phyloP scores from a whole-genome alignment of 495 filamentous ascomycete genomes.

The Neurospora tetrasperma region DNA sequence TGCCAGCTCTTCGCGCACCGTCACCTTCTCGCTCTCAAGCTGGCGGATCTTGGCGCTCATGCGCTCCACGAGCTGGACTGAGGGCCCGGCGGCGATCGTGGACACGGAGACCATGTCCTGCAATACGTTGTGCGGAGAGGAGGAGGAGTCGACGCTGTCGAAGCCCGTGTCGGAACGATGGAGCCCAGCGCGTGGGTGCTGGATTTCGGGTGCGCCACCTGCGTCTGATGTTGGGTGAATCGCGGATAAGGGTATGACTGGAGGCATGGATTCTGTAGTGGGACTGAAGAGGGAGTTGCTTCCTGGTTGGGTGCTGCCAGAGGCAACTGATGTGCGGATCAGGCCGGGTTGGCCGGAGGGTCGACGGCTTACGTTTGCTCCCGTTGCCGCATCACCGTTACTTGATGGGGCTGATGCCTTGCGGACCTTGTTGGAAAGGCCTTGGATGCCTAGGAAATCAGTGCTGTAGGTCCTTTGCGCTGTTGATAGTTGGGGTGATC shows the following conservation, averaged over 20 bases:
- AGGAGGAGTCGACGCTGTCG: constrained; percentile 43
- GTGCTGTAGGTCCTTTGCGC: constrained; percentile 38
- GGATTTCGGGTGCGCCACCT: constrained; percentile 43
- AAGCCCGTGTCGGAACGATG: constrained; percentile 40
- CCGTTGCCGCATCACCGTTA: constrained; percentile 30
- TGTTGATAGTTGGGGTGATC: constrained; percentile 32
- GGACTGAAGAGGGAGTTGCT: constrained; percentile 24
- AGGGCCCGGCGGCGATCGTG: constrained; percentile 80
- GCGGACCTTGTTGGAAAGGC: constrained; percentile 29
- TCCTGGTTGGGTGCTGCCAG: constrained; percentile 16
- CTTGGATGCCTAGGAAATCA: constrained; percentile 35
- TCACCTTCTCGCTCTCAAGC: constrained; percentile 82
- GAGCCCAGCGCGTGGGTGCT: constrained; percentile 28
- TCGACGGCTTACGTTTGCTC: constrained; percentile 19
- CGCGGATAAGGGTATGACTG: background rate
- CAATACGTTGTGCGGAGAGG: constrained; percentile 61
- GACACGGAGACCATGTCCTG: constrained; percentile 86
- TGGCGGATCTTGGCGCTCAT: constrained; percentile 90
- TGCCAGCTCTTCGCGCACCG: constrained; percentile 70
- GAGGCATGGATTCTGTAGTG: constrained; percentile 19
- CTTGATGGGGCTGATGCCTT: constrained; percentile 37
- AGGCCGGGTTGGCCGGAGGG: constrained; percentile 30
- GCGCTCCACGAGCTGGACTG: constrained; percentile 90
- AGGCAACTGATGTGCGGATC: constrained; percentile 14
- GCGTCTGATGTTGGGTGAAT: background rate